Percentiles rank a stretch among this genome's conserved stretches.
Evolutionary conservation across 371 early-diverging fungal species (phyloP).

Genomic region (Batrachochytrium dendrobatidis): DNA sequence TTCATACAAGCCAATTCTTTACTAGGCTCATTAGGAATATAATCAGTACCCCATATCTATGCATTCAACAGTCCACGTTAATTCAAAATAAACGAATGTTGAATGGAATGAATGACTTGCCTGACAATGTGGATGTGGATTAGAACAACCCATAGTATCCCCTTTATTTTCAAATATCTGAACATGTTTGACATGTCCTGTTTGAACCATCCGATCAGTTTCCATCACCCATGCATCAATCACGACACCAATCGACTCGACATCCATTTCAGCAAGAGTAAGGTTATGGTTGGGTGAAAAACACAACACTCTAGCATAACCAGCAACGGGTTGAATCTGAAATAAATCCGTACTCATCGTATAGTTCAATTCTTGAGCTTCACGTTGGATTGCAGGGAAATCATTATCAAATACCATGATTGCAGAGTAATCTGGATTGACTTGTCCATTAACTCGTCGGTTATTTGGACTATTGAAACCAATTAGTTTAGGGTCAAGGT

Average conservation of each 20-base stretch:
- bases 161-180: constrained; percentile 97
- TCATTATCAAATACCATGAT: constrained; percentile 85
- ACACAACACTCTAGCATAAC: constrained; percentile 82
- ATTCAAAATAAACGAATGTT: no score
- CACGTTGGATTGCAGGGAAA: constrained; percentile 73
- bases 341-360: constrained; percentile 5
- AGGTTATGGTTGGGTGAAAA: constrained; percentile 82
- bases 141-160: constrained; percentile 91
- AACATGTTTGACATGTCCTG: constrained; percentile 48
- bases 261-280: constrained; percentile 78
- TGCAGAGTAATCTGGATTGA: constrained; percentile 66
- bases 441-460: constrained; percentile 57
- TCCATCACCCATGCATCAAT: constrained; percentile 63
- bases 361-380: not conserved
- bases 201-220: constrained; percentile 10
- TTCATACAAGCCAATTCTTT: constrained; percentile 57
- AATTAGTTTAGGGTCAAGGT: not conserved
- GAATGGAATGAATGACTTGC: no score
- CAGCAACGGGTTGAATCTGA: constrained; percentile 61
- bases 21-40: constrained; percentile 69
- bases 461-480: constrained; percentile 62
- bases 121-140: constrained; percentile 77
- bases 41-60: constrained; percentile 85
- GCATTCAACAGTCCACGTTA: no score
- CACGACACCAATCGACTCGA: constrained; percentile 54